Evolutionary conservation across 2,329 filamentous ascomycete genomes (phyloP).

Genomic region (Neonectria coccinea): DNA sequence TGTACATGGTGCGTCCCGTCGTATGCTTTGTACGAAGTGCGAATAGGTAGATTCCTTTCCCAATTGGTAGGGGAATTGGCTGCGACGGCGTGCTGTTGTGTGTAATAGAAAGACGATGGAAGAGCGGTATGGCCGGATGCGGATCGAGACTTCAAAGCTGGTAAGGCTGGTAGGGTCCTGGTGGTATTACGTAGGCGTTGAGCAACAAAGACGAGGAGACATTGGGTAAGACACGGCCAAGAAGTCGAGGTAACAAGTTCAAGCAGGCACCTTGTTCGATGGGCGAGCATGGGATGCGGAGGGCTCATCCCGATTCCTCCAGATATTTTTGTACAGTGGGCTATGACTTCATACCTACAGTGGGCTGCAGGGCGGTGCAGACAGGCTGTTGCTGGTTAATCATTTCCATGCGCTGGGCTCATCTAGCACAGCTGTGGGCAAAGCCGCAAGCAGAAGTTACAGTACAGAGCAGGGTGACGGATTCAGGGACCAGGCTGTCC

Average conservation of each 20-base stretch:
- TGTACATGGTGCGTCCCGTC: background rate
- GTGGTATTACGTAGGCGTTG: constrained; percentile 15
- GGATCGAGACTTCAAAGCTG: constrained; percentile 3
- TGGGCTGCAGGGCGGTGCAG: background rate
- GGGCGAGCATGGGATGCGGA: constrained; percentile 36
- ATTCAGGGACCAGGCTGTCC: constrained; percentile 4
- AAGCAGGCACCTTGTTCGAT: constrained; percentile 28
- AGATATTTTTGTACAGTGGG: background rate
- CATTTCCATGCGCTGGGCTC: constrained; percentile 8
- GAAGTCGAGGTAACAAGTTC: constrained; percentile 12
- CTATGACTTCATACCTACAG: background rate
- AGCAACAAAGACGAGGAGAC: constrained; percentile 28
- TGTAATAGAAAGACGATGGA: background rate
- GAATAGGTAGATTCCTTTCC: background rate
- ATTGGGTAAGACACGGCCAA: constrained; percentile 10
- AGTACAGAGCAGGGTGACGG: constrained; percentile 12
- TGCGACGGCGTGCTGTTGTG: constrained; percentile 7
- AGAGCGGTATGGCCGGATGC: constrained; percentile 4
- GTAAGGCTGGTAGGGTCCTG: constrained; percentile 27
- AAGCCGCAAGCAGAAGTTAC: background rate
- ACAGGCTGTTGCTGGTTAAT: constrained; percentile 1
- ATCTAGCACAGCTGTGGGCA: constrained; percentile 13
- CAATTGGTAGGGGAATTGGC: constrained; percentile 12
- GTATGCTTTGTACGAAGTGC: background rate
- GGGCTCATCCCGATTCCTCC: constrained; percentile 28